Evolutionary conservation across 2,329 filamentous ascomycete genomes (phyloP), one percentile per base, ranked within the genome.

Genomic region (Zarea fungicola): DNA sequence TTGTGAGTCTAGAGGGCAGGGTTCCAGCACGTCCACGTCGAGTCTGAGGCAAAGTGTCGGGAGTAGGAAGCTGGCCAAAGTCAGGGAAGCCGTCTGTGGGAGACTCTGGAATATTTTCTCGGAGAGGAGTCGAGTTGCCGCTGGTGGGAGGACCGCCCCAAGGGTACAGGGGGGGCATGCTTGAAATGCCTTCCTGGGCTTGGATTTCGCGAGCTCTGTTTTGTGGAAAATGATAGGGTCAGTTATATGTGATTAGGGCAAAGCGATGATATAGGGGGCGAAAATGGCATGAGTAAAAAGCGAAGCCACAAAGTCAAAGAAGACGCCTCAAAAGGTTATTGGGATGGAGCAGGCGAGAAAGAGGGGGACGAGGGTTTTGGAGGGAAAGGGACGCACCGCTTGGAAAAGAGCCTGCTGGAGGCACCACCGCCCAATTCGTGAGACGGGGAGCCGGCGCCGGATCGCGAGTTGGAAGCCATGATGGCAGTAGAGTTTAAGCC

Each of bases 61-160:
- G 79, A 8, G 84, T 77, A 35, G 86, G 78, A 35, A 87, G 77
- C 58, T 84, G 81, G 55, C 86, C 80, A 64, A 96, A 89, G 67
- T 96, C 91, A 51, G 93, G 91, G 60, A 97, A 97, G 58, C 88
- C 92, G 72, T 96, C 92, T 56, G 87, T 93, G 26, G 93, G 93
- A 29, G 92, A 96, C 71, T 99, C 93, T 55, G 92, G 91, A 53
- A 99, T 97, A 56, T 92, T 96, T 73, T 97, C 93, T 62, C 93
- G 89, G 44, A 99, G 80, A 58, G 93, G 93, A 35, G 92, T 96
- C 18, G 92, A 96, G 68, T 96, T 92, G 56, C 92, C 93, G 66
- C 92, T 96, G 49, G 92, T 96, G 42, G 93, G 92, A 56, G 93
- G 92, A 10, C 93, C 92, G 76, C 90, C 90, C 93, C 93, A 97